Evolutionary conservation across 768 basidiomycete species (phyloP), one percentile per base, ranked within the genome.

Genomic region (Lactarius sp.): DNA sequence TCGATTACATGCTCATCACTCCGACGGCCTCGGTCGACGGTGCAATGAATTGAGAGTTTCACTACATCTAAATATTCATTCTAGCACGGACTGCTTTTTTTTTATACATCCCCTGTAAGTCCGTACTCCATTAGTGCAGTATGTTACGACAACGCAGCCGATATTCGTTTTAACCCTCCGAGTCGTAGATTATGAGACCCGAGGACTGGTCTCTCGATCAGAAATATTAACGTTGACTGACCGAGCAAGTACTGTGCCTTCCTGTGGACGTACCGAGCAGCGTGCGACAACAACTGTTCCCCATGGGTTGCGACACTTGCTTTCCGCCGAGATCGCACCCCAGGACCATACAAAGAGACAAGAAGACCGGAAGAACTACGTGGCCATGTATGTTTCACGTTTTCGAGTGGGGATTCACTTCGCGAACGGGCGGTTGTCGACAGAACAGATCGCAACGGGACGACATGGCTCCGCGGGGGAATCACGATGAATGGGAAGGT

Each of bases 381-480:
- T 42, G 55, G 10, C 18, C 20, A 8, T 41, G 16, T 6, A 33
- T 56, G 27, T 9, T 46, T 18, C 55, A 33, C 10, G 16, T 22
- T 52, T 18, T 52, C 39, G 3, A 12, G 18, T 4, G 14, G 22
- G 31, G 31, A 10, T 31, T 44, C 13, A 31, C 47, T 22, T 49
- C 22, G 22, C 9, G 20, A 27, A 10, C 44, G 46, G 9, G 0
- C 4, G 12, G 37, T 37, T 36, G 42, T 36, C 13, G 8, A 2
- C 16, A 9, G 7, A 46, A 52, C 22, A 39, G 42, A 33, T 41
- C n/a, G 1, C 49, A 16, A 10, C 41, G 18, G 20, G 27, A 27
- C 33, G 37, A 59, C 39, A 41, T 18, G 46, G 37, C 36, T 53
- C 57, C 52, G 33, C 58, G 58, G 62, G 20, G 39, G 6, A 49